Evolutionary conservation across 768 basidiomycete genomes (phyloP).

Genomic region (Lentinus tigrinus): DNA sequence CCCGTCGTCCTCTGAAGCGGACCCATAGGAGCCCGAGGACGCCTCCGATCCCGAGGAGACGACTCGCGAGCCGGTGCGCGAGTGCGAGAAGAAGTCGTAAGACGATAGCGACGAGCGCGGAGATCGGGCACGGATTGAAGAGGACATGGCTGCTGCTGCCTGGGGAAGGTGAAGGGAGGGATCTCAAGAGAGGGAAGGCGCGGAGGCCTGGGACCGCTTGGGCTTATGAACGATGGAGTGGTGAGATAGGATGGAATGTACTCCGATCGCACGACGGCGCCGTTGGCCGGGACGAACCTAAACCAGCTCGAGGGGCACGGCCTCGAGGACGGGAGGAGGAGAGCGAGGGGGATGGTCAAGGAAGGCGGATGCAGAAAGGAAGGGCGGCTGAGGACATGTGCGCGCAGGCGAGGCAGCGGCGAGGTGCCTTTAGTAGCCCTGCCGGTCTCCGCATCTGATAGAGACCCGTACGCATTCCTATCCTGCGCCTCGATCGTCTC

Average conservation of each 20-base stretch:
- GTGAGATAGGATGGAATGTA: constrained; percentile 9
- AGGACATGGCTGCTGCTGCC: constrained; percentile 10
- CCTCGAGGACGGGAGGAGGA: constrained; percentile 10
- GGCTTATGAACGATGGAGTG: constrained; percentile 3
- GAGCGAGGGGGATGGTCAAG: neutral
- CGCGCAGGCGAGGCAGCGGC: constrained; percentile 5
- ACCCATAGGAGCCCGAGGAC: constrained; percentile 18
- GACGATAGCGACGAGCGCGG: constrained; percentile 27
- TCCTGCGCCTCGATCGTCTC: neutral
- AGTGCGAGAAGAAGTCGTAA: constrained; percentile 31
- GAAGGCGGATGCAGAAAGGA: neutral
- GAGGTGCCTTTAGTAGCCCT: constrained; percentile 6
- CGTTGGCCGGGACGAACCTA: neutral
- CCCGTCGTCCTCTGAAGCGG: constrained; percentile 24
- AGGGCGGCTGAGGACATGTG: constrained; percentile 10
- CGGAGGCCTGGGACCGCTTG: constrained; percentile 14
- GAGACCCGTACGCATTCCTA: neutral
- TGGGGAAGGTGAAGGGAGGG: constrained; percentile 16
- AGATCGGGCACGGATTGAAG: constrained; percentile 23
- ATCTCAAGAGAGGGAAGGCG: neutral
- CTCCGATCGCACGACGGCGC: neutral
- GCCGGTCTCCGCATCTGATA: constrained; percentile 3
- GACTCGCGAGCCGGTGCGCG: constrained; percentile 6
- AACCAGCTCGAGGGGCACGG: constrained; percentile 5
- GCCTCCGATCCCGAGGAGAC: constrained; percentile 17